phyloP scores from a whole-genome alignment of 352 stramenopile genomes.

The Phytophthora tubulina region DNA sequence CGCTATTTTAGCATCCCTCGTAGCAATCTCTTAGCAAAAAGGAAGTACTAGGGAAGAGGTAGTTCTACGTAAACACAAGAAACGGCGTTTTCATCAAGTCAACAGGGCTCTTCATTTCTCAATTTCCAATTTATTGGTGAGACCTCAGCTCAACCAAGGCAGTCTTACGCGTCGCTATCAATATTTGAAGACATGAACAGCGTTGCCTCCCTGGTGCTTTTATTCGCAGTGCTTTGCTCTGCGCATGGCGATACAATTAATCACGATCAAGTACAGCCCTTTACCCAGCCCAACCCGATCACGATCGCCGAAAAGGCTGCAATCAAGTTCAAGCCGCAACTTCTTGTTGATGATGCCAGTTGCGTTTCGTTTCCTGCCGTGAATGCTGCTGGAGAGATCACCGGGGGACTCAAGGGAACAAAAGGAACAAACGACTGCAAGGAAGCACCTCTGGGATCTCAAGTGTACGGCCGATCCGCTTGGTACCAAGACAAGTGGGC shows the following conservation, averaged over 20 bases:
- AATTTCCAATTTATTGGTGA: no score
- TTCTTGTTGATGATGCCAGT: background rate
- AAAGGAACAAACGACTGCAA: background rate
- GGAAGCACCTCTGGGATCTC: background rate
- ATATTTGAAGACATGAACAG: background rate
- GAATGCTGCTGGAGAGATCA: background rate
- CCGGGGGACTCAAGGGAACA: background rate
- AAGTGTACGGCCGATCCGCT: background rate
- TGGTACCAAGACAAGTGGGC: conserved; percentile 4
- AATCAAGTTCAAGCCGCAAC: background rate
- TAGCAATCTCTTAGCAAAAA: no score
- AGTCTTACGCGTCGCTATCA: no score
- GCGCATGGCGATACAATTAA: background rate
- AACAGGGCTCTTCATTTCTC: no score
- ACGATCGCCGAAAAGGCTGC: conserved; percentile 1
- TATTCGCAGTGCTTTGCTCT: background rate
- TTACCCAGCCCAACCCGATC: conserved; percentile 1
- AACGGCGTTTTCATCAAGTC: no score
- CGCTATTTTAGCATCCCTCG: no score
- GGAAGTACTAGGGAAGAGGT: no score
- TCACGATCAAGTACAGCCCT: background rate
- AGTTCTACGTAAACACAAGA: no score
- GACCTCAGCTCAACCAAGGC: no score
- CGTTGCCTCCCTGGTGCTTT: background rate
- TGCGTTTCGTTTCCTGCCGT: background rate